Evolutionary conservation across 116 monocot species (phyloP).

Genomic region (Phalaenopsis hybrid): DNA sequence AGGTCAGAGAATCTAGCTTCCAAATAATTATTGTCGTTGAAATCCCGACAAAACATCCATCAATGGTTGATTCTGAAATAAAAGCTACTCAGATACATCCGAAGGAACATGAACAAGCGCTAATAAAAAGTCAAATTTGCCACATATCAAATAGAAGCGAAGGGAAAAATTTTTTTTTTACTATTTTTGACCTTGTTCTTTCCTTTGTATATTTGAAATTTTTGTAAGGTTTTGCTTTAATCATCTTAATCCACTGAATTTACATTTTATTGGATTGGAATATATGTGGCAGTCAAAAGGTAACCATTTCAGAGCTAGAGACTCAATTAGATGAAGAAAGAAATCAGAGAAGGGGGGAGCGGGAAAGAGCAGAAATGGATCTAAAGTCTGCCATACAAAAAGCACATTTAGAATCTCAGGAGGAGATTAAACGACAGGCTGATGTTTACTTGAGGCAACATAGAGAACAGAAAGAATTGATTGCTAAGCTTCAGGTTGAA

Average conservation of each 20-base stretch:
- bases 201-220: not conserved
- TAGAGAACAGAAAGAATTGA: conserved; percentile 77
- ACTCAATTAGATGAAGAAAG: conserved; percentile 80
- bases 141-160: not conserved
- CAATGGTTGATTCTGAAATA: not conserved
- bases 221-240: not conserved
- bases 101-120: not conserved
- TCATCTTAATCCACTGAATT: not conserved
- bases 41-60: not conserved
- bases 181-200: not conserved
- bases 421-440: conserved; percentile 73
- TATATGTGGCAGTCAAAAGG: conserved; percentile 61
- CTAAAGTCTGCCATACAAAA: conserved; percentile 75
- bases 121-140: not conserved
- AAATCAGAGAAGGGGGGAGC: conserved; percentile 70
- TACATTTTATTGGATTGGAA: not conserved
- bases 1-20: no score
- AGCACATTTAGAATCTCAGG: conserved; percentile 72
- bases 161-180: not conserved
- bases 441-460: conserved; percentile 52
- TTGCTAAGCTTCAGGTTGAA: conserved; percentile 74
- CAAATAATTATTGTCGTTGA: not conserved
- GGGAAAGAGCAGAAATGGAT: conserved; percentile 74
- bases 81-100: not conserved
- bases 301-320: conserved; percentile 74